Evolutionary conservation across 2,329 filamentous ascomycete genomes (phyloP).

Genomic region (Metarhizium guizhouense): DNA sequence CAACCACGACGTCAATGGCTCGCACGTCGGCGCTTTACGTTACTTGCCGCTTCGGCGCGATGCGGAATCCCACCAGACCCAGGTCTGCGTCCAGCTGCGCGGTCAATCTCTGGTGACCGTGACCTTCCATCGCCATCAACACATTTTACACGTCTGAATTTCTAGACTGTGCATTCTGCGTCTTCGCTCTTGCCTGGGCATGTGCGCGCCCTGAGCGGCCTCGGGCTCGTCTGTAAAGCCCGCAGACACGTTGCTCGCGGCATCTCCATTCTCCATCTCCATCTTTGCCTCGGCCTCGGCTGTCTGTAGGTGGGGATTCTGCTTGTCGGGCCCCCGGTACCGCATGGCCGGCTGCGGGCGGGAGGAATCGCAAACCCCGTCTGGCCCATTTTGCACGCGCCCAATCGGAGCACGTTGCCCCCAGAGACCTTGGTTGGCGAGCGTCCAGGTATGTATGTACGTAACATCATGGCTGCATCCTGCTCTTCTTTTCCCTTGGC

Average conservation of each 20-base stretch:
- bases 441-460: too few species aligned
- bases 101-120: too few species aligned
- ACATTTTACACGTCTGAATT: too few species aligned
- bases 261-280: not conserved
- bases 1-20: not conserved
- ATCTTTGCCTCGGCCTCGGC: constrained; percentile 6
- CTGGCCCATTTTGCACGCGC: not conserved
- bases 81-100: too few species aligned
- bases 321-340: not conserved
- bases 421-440: too few species aligned
- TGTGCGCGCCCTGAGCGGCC: too few species aligned
- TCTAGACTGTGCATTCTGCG: too few species aligned
- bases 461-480: too few species aligned
- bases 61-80: not conserved
- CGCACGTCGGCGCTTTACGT: not conserved
- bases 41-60: not conserved
- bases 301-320: not conserved
- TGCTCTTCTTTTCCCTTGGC: too few species aligned
- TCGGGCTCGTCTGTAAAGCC: not conserved
- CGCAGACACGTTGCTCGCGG: not conserved
- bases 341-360: not conserved
- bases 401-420: not conserved
- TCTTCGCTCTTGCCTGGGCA: too few species aligned
- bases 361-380: not conserved
- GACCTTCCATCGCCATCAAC: too few species aligned